A percentile compares a stretch with the other conserved stretches of the same genome.
Evolutionary conservation across 345 rosid genomes (phyloP).

Genomic region (Trapa bicornis): DNA sequence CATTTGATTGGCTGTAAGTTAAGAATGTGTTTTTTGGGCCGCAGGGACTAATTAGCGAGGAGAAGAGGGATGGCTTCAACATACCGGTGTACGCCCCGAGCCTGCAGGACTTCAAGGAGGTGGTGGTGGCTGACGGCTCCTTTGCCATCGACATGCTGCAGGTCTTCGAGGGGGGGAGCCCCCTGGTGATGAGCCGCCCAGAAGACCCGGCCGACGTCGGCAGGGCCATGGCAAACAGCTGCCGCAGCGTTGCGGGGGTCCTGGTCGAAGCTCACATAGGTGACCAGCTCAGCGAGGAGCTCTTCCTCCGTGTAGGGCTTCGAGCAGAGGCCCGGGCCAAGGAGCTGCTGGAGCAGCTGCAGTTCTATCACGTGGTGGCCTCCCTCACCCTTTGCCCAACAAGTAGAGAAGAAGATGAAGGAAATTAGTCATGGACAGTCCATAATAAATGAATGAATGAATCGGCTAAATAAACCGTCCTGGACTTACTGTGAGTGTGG

Average conservation of each 20-base stretch:
- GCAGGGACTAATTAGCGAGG: constrained; percentile 57
- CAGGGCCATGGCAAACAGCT: constrained; percentile 56
- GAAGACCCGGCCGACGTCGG: constrained; percentile 60
- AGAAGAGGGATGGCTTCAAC: constrained; percentile 75
- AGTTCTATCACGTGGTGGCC: constrained; percentile 78
- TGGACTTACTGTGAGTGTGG: no score
- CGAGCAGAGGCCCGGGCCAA: constrained; percentile 57
- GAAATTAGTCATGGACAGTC: no score
- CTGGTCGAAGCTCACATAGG: constrained; percentile 92
- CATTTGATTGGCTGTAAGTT: no score
- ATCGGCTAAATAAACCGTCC: not conserved
- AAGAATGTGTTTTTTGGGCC: not conserved
- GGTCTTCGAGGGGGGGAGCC: constrained; percentile 88
- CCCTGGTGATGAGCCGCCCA: constrained; percentile 66
- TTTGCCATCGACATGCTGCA: constrained; percentile 61
- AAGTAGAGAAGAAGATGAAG: not conserved
- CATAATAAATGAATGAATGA: not conserved
- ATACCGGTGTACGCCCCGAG: constrained; percentile 92
- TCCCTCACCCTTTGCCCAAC: constrained; percentile 47
- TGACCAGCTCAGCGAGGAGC: constrained; percentile 54
- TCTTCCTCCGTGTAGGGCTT: constrained; percentile 48
- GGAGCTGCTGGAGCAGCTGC: constrained; percentile 63
- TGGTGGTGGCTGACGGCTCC: constrained; percentile 70
- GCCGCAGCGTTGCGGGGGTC: constrained; percentile 80
- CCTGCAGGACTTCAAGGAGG: constrained; percentile 70